Conservation (phyloP, 2,329 filamentous ascomycete species). For the Cadophora sp. region DNA sequence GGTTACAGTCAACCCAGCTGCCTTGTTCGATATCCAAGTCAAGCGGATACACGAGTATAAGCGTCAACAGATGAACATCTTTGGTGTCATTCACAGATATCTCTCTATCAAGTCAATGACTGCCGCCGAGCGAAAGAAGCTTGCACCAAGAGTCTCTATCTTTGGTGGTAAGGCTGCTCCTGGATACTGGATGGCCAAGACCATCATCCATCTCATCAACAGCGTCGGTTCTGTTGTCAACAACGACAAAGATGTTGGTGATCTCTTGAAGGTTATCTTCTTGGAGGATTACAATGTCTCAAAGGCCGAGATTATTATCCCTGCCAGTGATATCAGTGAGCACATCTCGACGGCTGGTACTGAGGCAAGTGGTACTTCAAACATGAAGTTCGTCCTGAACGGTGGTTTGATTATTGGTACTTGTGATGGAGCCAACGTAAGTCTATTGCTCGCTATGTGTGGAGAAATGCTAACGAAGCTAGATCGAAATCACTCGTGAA, state of each 20-base stretch:
- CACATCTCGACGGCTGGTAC: slow-evolving; percentile 98
- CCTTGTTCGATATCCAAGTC: slow-evolving; percentile 96
- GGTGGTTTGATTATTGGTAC: slow-evolving; percentile 97
- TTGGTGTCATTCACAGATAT: slow-evolving; percentile 95
- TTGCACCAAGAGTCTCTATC: slow-evolving; percentile 87
- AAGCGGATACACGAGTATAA: slow-evolving; percentile 99
- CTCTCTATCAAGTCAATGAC: slow-evolving; percentile 86
- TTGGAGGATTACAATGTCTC: slow-evolving; percentile 98
- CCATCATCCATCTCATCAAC: slow-evolving; percentile 96
- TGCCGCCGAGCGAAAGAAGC: slow-evolving; percentile 84
- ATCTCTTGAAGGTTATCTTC: slow-evolving; percentile 96
- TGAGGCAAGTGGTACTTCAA: slow-evolving; percentile 88
- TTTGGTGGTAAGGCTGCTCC: slow-evolving; percentile 98
- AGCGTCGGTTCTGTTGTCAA: slow-evolving; percentile 90
- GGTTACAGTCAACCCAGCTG: slow-evolving; percentile 82
- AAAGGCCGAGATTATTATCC: slow-evolving; percentile 96
- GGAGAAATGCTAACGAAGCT: not conserved
- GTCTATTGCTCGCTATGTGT: slow-evolving; percentile 44
- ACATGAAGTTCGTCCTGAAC: slow-evolving; percentile 99
- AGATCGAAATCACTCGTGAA: slow-evolving; percentile 97
- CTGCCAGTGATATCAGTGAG: slow-evolving; percentile 95
- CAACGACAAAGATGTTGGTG: slow-evolving; percentile 88
- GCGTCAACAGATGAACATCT: slow-evolving; percentile 98
- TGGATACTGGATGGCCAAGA: slow-evolving; percentile 99
- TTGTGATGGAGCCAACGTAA: slow-evolving; percentile 95